Base-by-base conservation (phyloP, 768 basidiomycete genomes). In the Suillus americanus region DNA sequence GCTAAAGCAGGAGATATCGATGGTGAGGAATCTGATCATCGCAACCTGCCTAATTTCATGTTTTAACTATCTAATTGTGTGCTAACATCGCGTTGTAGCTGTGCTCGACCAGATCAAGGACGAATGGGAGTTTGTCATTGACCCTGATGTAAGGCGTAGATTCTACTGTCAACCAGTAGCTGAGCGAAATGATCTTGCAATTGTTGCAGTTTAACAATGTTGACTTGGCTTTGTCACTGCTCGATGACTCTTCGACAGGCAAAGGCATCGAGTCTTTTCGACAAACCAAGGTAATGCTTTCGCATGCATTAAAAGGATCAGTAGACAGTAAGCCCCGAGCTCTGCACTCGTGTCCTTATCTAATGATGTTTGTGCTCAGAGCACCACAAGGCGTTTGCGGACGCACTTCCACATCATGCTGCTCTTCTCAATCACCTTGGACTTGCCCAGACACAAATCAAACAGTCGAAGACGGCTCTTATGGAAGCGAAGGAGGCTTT, bases 361-460 rank as follows among this genome's bases (percentile, higher is more conserved):
- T 48, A 57, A 60, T 18, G 38, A 38, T 60, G 63, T 66, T 59
- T 14, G 46, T 35, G 7, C 67, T n/a, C 76, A 92, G 92, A 90
- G 70, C 90, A 98, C 71, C 97, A 96, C 74, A 90, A 97, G 77
- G 89, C 95, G 3, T 99, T 98, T 75, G 95, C 94, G 50, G 89
- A 94, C n/a, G 90, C 95, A 0, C 80, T 99, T 28, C 94, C 96
- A 0, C 94, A 94, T 68, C 97, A 99, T 74, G 86, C 92, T 2
- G 84, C 88, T 3, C 81, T 98, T 14, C 70, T 95, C 46, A 84
- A 78, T 54, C 89, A 93, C 63, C 83, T 99, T 5, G 80, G 81
- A 16, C 82, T 85, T 40, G 86, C 91, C 5, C 95, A 97, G 75
- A 77, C 80, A 0, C 90, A 97, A 69, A 85, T 95, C 43, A 80